These are phyloP conservation scores for Phytophthora multivora DNA, from an alignment of 352 stramenopile species.

Conservation along the genomic window DNA sequence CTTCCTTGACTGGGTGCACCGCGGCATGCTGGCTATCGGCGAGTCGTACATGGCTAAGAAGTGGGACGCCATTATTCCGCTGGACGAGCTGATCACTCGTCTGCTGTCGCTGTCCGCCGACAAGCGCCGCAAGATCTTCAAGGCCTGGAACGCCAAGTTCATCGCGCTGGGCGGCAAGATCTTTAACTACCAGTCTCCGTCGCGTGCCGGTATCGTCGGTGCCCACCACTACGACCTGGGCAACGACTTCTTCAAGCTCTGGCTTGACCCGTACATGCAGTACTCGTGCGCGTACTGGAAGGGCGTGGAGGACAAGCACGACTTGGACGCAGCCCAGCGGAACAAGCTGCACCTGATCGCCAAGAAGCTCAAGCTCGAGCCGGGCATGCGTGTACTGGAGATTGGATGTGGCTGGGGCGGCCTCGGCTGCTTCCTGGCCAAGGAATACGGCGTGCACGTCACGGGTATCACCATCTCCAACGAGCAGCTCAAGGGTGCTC, in stretches of 20 bases:
- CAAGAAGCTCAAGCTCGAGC: constrained; percentile 86
- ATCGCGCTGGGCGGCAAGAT: constrained; percentile 72
- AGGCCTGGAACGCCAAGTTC: constrained; percentile 88
- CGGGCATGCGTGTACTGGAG: constrained; percentile 85
- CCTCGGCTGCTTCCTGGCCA: constrained; percentile 87
- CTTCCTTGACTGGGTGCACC: constrained; percentile 87
- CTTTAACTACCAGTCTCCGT: constrained; percentile 90
- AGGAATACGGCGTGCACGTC: constrained; percentile 87
- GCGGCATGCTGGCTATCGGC: constrained; percentile 84
- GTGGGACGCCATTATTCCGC: constrained; percentile 82
- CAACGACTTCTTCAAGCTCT: constrained; percentile 91
- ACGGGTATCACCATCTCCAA: constrained; percentile 91
- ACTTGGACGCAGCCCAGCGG: constrained; percentile 83
- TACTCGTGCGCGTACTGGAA: constrained; percentile 90
- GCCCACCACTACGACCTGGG: constrained; percentile 88
- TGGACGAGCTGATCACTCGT: constrained; percentile 79
- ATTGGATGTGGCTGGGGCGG: constrained; percentile 91
- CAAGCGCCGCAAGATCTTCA: constrained; percentile 86
- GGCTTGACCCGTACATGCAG: constrained; percentile 88
- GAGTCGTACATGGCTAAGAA: constrained; percentile 91
- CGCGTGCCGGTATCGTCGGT: constrained; percentile 80
- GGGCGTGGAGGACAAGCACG: constrained; percentile 64
- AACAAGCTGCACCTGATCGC: constrained; percentile 91
- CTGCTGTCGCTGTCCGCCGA: constrained; percentile 70
- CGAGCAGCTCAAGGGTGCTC: constrained; percentile 89